Base-by-base conservation (phyloP, 164 flowering plant species). In the Saururus chinensis region DNA sequence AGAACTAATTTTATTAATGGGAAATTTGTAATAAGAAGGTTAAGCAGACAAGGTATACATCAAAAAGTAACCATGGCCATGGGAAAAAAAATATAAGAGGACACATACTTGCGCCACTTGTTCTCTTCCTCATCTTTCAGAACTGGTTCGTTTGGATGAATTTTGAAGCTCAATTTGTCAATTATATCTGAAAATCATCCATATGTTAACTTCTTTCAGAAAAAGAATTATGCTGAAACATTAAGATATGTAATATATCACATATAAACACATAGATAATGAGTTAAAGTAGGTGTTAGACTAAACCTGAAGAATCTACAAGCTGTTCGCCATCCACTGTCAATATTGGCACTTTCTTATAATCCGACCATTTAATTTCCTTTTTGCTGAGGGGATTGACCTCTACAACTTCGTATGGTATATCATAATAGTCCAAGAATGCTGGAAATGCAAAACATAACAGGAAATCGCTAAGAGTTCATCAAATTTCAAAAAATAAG, bases 331-430 rank as follows among this genome's bases (percentile, higher is more conserved):
- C 96, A 71, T 93, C 95, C 52, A 87, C 91, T 60, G 74, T 73
- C 73, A 93, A 54, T 59, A 93, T 88, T 14, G 99, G 97, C 48
- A 88, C 99, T 78, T 90, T 93, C 79, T 88, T 88, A 68, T 93
- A 90, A 37, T 88, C 95, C 22, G 97, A 88, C 95, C 92, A 93
- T 67, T 90, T 88, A 71, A 90, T 84, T 78, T 93, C 97, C 70
- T 87, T 93, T 70, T 88, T 93, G 69, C 84, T 87, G 23, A 90
- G 69, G 25, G 97, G 99, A 57, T 90, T 87, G 67, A 93, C 99
- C 78, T 93, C 99, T 70, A 90, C 95, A 65, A 93, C 73, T 73
- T 85, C 81, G 81, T 93, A 90, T 3, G 97, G 88, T 51, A 92
- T 80, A 60, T 82, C 81, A 71, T 92, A 77, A 67, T 85, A 88